A percentile compares a stretch with the other conserved stretches of the same genome.
phyloP scores from a whole-genome alignment of 2,329 filamentous ascomycete species.

The Beauveria bassiana region DNA sequence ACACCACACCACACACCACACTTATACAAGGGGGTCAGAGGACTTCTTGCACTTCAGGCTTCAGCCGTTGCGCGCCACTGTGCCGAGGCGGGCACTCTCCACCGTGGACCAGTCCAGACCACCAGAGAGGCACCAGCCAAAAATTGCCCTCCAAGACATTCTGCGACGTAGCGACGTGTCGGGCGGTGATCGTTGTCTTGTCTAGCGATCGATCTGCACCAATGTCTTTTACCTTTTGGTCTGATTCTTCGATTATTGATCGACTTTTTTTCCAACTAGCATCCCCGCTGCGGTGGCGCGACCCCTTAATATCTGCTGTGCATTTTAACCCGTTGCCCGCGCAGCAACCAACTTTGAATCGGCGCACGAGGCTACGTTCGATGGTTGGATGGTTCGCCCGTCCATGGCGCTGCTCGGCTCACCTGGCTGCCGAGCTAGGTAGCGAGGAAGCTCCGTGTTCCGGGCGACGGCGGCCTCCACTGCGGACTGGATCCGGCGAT shows the following conservation, averaged over 20 bases:
- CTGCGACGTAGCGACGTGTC: not conserved
- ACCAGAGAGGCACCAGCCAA: not conserved
- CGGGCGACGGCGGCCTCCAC: not conserved
- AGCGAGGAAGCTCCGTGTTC: no score
- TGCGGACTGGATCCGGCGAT: not conserved
- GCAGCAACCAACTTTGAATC: not conserved
- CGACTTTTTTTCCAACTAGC: no score
- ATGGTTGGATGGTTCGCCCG: not conserved
- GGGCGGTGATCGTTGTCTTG: not conserved
- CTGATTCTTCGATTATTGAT: no score
- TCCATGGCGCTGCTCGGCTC: not conserved
- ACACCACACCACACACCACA: not conserved
- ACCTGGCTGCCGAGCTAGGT: not conserved
- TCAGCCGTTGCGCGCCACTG: constrained; percentile 8
- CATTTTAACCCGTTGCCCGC: not conserved
- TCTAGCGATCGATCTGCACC: not conserved
- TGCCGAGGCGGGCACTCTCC: not conserved
- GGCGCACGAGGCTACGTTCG: not conserved
- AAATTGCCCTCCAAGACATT: not conserved
- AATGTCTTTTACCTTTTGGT: no score
- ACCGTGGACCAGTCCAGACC: constrained; percentile 11
- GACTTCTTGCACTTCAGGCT: not conserved
- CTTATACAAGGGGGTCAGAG: not conserved
- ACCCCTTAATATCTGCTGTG: not conserved
- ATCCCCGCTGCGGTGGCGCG: not conserved